These are phyloP conservation scores for Aspergillus thermomutatus DNA, from an alignment of 2,329 filamentous ascomycete genomes.

Conservation along the genomic window DNA sequence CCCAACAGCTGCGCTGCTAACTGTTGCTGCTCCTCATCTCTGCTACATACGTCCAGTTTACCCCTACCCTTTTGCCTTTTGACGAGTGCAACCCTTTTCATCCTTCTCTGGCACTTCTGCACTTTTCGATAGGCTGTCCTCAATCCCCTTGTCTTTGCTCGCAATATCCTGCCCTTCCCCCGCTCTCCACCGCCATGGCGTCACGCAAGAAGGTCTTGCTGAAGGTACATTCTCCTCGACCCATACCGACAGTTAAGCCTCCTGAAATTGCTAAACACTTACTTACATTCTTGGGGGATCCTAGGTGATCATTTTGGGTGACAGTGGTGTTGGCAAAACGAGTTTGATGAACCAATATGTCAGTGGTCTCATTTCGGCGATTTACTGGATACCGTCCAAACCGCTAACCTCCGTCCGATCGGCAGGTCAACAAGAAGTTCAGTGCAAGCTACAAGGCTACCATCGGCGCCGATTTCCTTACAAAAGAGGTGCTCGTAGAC, in stretches of 20 bases:
- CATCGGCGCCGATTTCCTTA: constrained; percentile 97
- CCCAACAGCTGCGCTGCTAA: constrained; percentile 11
- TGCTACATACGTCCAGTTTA: neutral
- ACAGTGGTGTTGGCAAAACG: constrained; percentile 98
- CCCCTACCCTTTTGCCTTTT: constrained; percentile 6
- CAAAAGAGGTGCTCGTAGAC: constrained; percentile 95
- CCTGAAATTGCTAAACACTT: neutral
- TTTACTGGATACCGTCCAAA: neutral
- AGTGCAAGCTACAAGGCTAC: constrained; percentile 99
- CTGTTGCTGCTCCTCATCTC: neutral
- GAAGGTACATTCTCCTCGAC: constrained; percentile 59
- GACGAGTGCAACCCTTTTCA: neutral
- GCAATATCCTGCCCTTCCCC: neutral
- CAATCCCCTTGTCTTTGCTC: constrained; percentile 1
- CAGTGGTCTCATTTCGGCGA: constrained; percentile 40
- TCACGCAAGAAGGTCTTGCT: constrained; percentile 86
- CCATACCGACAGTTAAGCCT: neutral
- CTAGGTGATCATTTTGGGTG: constrained; percentile 97
- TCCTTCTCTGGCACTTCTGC: neutral
- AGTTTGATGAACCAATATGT: constrained; percentile 99
- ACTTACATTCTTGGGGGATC: constrained; percentile 10
- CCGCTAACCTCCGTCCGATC: constrained; percentile 12
- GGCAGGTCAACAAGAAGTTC: constrained; percentile 99
- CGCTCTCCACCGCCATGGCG: constrained; percentile 54
- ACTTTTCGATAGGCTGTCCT: neutral